Conservation (phyloP, 495 filamentous ascomycete species). For the Podospora didyma region DNA sequence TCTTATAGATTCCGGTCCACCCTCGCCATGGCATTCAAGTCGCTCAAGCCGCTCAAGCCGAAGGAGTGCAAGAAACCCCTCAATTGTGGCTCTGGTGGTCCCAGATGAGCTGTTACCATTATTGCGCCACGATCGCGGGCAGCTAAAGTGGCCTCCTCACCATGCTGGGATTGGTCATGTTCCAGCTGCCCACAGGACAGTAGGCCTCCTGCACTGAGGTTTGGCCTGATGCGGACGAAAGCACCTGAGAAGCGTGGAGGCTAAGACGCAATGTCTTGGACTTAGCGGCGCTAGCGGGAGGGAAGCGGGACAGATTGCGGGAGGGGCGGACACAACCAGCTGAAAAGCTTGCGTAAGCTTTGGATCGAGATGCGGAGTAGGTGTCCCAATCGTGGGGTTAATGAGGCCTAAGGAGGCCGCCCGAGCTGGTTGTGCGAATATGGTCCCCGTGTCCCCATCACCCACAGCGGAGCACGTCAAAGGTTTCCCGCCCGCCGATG, state of each 20-base stretch:
- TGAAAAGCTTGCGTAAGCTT: not conserved
- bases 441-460: too few species aligned
- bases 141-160: not conserved
- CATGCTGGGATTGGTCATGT: not conserved
- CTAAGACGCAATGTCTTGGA: slow-evolving; percentile 1
- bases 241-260: too few species aligned
- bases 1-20: not conserved
- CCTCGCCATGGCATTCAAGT: not conserved
- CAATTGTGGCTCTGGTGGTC: not conserved
- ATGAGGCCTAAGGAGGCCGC: not conserved
- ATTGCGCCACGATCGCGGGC: not conserved
- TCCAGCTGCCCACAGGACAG: too few species aligned
- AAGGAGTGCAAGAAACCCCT: not conserved
- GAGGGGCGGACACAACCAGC: not conserved
- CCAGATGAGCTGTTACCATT: slow-evolving; percentile 1
- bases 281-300: not conserved
- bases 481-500: too few species aligned
- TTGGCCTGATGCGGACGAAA: too few species aligned
- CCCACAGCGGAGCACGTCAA: too few species aligned
- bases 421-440: too few species aligned
- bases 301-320: not conserved
- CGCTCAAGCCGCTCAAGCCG: not conserved
- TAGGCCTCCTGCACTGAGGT: too few species aligned
- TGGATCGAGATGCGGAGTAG: not conserved
- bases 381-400: not conserved